Evolutionary conservation across 2,329 filamentous ascomycete species (phyloP).

Genomic region (Cladosporium halotolerans): DNA sequence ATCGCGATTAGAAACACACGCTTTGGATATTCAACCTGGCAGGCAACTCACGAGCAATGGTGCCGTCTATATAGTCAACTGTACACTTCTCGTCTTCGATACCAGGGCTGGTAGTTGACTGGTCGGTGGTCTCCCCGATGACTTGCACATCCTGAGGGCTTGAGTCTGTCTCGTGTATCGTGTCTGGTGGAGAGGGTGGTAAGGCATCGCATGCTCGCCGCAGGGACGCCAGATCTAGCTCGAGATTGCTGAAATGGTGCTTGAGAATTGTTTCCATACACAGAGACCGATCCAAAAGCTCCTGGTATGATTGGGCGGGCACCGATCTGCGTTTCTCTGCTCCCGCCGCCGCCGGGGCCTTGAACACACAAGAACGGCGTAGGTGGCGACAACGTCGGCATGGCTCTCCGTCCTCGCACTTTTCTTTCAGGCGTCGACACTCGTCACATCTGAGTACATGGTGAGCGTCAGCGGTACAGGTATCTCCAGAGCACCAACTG

Average conservation of each 20-base stretch:
- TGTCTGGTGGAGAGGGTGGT: not conserved
- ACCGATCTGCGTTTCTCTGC: not conserved
- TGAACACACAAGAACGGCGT: not conserved
- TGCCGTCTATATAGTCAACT: slow-evolving; percentile 35
- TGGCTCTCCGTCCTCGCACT: slow-evolving; percentile 16
- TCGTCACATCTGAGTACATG: not conserved
- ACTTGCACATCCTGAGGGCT: too few relatives aligned
- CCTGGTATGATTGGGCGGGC: not conserved
- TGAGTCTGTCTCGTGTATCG: too few relatives aligned
- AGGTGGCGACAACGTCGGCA: slow-evolving; percentile 13
- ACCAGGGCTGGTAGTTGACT: not conserved
- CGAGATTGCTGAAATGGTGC: slow-evolving; percentile 13
- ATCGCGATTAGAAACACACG: not conserved
- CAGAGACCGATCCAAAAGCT: slow-evolving; percentile 2
- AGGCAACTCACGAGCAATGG: slow-evolving; percentile 32
- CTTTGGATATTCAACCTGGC: slow-evolving; percentile 3
- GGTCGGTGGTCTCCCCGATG: too few relatives aligned
- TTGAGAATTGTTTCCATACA: slow-evolving; percentile 15
- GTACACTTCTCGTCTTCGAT: slow-evolving; percentile 38
- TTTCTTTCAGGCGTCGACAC: slow-evolving; percentile 17
- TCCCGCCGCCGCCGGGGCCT: not conserved
- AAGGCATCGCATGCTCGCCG: not conserved
- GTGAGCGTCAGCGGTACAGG: too few relatives aligned
- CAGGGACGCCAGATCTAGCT: slow-evolving; percentile 11
- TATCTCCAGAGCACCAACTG: not conserved